phyloP scores from a whole-genome alignment of 192 early-diverging fungal species.

The Coemansia sp. region DNA sequence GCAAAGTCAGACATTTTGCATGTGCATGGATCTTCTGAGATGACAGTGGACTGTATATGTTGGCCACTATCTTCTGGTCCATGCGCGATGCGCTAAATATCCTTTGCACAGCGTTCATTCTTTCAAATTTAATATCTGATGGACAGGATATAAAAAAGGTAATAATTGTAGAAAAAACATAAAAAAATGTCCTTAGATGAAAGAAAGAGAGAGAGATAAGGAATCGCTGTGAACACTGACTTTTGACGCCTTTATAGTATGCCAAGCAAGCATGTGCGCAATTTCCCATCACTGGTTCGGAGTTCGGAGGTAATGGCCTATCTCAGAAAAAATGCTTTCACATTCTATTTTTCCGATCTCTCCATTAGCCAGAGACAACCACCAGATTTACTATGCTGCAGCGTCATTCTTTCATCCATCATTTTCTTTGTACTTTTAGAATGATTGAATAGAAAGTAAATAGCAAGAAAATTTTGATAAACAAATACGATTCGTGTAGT shows the following conservation, averaged over 20 bases:
- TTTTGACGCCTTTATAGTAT: no score
- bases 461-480: background rate
- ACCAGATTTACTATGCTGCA: no score
- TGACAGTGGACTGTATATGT: constrained; percentile 27
- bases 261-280: no score
- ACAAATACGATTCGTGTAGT: background rate
- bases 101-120: constrained; percentile 27
- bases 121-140: background rate
- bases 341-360: no score
- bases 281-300: no score
- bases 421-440: no score
- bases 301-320: no score
- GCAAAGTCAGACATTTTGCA: constrained; percentile 23
- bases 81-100: constrained; percentile 29
- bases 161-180: background rate
- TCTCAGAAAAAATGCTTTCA: no score
- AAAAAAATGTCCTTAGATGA: background rate
- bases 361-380: no score
- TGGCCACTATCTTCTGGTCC: constrained; percentile 37
- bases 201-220: background rate
- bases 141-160: background rate
- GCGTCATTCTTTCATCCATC: no score
- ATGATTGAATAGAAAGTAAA: constrained; percentile 1
- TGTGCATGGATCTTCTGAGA: background rate
- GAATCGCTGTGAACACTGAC: no score